Evolutionary conservation across 2,329 filamentous ascomycete species (phyloP).

Genomic region (Hirsutella rhossiliensis): DNA sequence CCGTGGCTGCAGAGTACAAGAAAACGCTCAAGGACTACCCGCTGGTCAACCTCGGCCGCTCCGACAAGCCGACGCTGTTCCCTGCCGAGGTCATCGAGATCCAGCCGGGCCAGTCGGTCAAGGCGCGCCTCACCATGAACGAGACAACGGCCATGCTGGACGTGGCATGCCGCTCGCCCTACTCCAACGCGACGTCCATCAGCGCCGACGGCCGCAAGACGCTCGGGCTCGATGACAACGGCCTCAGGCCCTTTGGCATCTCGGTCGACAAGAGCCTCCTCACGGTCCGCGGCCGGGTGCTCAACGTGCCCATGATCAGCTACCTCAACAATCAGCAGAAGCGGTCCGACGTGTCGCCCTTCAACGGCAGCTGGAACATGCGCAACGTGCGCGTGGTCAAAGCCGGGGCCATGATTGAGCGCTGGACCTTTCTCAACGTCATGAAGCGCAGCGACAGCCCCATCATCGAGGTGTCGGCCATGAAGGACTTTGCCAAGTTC

Average conservation of each 20-base stretch:
- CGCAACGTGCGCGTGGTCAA: conserved; percentile 40
- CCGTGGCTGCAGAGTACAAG: conserved; percentile 21
- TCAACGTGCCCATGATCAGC: conserved; percentile 44
- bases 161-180: conserved; percentile 58
- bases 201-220: conserved; percentile 40
- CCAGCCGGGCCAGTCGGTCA: conserved; percentile 50
- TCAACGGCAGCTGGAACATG: conserved; percentile 62
- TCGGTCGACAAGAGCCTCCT: conserved; percentile 49
- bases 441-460: conserved; percentile 1
- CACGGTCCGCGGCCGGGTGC: conserved; percentile 60
- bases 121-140: conserved; percentile 41
- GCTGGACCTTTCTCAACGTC: conserved; percentile 39
- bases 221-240: conserved; percentile 42
- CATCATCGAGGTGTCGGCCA: conserved; percentile 9
- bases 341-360: conserved; percentile 16
- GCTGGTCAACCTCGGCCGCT: conserved; percentile 54
- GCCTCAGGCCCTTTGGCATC: conserved; percentile 49
- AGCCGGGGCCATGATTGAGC: conserved; percentile 29
- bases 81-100: conserved; percentile 56
- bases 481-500: conserved; percentile 23
- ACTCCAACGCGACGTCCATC: conserved; percentile 56
- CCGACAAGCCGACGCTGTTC: conserved; percentile 46
- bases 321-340: conserved; percentile 33
- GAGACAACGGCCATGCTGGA: conserved; percentile 60
- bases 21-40: conserved; percentile 31